A percentile compares a stretch with the other conserved stretches of the same genome.
These are phyloP conservation scores for Phytopythium sindhum DNA, from an alignment of 352 stramenopile genomes.

Conservation along the genomic window DNA sequence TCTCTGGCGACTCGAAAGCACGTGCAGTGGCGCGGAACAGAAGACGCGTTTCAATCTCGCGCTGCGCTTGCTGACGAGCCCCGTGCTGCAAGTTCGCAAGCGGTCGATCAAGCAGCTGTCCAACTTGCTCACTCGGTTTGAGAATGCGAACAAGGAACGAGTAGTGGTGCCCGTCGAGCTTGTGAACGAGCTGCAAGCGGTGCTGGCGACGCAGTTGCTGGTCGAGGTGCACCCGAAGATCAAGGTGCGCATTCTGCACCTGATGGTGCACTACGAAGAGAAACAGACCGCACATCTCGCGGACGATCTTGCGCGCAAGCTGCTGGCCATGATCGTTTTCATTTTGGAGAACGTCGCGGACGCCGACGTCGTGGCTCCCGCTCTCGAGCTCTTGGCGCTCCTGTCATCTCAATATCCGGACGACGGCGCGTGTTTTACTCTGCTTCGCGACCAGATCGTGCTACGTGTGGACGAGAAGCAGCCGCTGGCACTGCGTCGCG, in stretches of 20 bases:
- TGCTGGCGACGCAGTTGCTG: slow-evolving; percentile 46
- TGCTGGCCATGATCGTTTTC: slow-evolving; percentile 18
- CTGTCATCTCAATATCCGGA: slow-evolving; percentile 18
- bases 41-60: slow-evolving; percentile 6
- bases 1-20: slow-evolving; percentile 15
- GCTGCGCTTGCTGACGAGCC: slow-evolving; percentile 23
- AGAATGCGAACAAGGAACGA: not conserved
- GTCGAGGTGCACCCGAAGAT: slow-evolving; percentile 71
- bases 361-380: slow-evolving; percentile 43
- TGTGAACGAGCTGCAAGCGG: slow-evolving; percentile 25
- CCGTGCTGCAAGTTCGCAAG: slow-evolving; percentile 63
- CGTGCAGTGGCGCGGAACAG: slow-evolving; percentile 9
- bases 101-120: slow-evolving; percentile 49
- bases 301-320: slow-evolving; percentile 10
- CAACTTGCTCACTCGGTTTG: slow-evolving; percentile 16
- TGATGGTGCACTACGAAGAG: slow-evolving; percentile 42
- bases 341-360: slow-evolving; percentile 45
- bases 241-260: slow-evolving; percentile 43
- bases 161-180: slow-evolving; percentile 7
- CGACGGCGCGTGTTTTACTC: slow-evolving; percentile 8
- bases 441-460: slow-evolving; percentile 44
- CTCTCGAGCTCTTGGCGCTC: slow-evolving; percentile 58
- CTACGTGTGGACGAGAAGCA: slow-evolving; percentile 44
- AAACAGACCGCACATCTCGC: slow-evolving; percentile 11
- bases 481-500: slow-evolving; percentile 52